phyloP scores from a whole-genome alignment of 2,329 filamentous ascomycete genomes.

The Monosporascus sp. region DNA sequence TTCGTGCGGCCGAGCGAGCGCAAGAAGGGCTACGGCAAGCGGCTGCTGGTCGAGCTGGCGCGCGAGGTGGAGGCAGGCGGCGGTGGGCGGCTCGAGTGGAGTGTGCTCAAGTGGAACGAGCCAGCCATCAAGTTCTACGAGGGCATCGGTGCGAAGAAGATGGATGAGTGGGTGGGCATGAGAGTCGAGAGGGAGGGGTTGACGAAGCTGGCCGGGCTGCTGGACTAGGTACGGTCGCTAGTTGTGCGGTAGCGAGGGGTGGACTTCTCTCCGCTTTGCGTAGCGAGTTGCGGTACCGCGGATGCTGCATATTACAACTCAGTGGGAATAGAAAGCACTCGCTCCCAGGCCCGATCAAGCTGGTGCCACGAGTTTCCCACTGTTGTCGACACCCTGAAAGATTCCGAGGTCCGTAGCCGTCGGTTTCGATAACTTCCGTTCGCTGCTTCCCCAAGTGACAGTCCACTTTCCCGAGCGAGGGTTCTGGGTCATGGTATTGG shows the following conservation, averaged over 20 bases:
- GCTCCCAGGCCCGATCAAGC: background rate
- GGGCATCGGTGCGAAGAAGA: slow-evolving; percentile 59
- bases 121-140: slow-evolving; percentile 85
- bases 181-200: slow-evolving; percentile 65
- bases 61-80: slow-evolving; percentile 67
- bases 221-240: slow-evolving; percentile 19
- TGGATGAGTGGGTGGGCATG: slow-evolving; percentile 71
- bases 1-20: slow-evolving; percentile 69
- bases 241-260: background rate
- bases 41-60: slow-evolving; percentile 70
- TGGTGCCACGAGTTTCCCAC: slow-evolving; percentile 14
- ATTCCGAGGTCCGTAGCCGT: slow-evolving; percentile 34
- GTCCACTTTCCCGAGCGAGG: slow-evolving; percentile 19
- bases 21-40: slow-evolving; percentile 73
- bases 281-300: no score
- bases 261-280: background rate
- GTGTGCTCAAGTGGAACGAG: slow-evolving; percentile 88
- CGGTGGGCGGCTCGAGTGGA: slow-evolving; percentile 81
- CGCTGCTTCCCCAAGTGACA: slow-evolving; percentile 42
- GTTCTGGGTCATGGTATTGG: slow-evolving; percentile 31
- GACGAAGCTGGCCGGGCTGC: slow-evolving; percentile 49
- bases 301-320: no score
- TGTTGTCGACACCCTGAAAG: slow-evolving; percentile 41
- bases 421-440: slow-evolving; percentile 24
- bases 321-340: no score